These are phyloP conservation scores for Magnolia officinalis DNA, from an alignment of 164 flowering plant species.

Conservation along the genomic window DNA sequence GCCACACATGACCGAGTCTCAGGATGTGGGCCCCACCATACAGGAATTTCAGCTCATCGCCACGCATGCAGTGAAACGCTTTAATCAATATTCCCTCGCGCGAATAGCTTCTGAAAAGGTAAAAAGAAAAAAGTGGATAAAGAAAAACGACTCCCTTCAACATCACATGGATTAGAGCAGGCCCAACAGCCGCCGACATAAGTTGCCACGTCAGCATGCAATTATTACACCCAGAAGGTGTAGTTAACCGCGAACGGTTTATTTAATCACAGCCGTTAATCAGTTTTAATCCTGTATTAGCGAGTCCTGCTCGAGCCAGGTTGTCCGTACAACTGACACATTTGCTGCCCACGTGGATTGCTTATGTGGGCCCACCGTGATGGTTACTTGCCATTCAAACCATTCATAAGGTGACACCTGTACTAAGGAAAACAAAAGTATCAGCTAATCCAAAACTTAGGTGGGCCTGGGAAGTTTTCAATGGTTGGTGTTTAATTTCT, in stretches of 20 bases:
- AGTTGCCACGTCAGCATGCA: conserved; percentile 3
- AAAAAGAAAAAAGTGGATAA: background rate
- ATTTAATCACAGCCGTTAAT: background rate
- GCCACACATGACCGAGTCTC: no score
- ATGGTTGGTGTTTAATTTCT: no score
- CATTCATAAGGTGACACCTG: no score
- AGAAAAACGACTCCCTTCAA: conserved; percentile 5
- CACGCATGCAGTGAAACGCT: no score
- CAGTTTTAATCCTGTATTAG: background rate
- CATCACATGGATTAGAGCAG: background rate
- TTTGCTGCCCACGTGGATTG: background rate
- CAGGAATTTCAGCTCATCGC: no score
- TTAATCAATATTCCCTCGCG: background rate
- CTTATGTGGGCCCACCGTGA: no score
- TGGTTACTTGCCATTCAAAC: no score
- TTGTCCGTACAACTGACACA: background rate
- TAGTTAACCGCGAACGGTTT: background rate
- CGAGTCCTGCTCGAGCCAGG: background rate
- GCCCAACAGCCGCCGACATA: conserved; percentile 9
- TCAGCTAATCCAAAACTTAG: no score
- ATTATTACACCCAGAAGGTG: background rate
- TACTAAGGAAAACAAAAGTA: no score
- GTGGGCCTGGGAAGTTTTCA: no score
- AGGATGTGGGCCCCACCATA: no score
- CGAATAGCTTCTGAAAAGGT: background rate